Conservation (phyloP, 2,329 filamentous ascomycete species). For the Verticillium nonalfalfae region DNA sequence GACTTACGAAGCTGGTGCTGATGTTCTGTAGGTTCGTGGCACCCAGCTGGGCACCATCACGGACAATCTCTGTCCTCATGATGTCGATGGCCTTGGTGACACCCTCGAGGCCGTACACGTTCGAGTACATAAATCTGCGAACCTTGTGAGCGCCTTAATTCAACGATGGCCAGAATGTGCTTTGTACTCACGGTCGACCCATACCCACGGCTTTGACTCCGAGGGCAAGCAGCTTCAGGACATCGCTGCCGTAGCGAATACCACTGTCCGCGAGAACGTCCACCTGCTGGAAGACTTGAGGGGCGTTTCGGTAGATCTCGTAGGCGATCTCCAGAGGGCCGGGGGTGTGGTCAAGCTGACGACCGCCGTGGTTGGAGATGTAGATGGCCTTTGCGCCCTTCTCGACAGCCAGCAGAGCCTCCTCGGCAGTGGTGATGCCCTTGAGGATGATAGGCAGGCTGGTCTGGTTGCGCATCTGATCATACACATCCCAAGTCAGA, state of each 20-base stretch:
- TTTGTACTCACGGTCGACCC: constrained; percentile 24
- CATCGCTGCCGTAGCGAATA: constrained; percentile 28
- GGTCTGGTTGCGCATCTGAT: constrained; percentile 22
- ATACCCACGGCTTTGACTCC: constrained; percentile 34
- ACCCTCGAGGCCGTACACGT: constrained; percentile 40
- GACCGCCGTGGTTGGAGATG: constrained; percentile 33
- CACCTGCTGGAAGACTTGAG: constrained; percentile 26
- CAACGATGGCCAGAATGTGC: not conserved
- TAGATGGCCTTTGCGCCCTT: constrained; percentile 27
- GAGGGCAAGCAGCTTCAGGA: constrained; percentile 31
- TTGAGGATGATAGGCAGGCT: constrained; percentile 29
- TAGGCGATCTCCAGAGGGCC: constrained; percentile 22
- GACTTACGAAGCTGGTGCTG: constrained; percentile 8
- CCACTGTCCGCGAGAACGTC: constrained; percentile 31
- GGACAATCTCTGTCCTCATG: constrained; percentile 37
- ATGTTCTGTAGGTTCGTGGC: constrained; percentile 19
- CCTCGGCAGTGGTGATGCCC: constrained; percentile 29
- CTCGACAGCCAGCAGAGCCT: constrained; percentile 24
- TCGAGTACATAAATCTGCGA: constrained; percentile 39
- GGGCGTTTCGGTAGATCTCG: constrained; percentile 26
- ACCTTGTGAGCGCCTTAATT: not conserved
- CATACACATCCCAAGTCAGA: constrained; percentile 17
- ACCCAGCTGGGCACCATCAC: constrained; percentile 26
- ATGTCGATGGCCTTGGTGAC: constrained; percentile 38
- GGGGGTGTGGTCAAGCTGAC: constrained; percentile 32